Evolutionary conservation across 192 early-diverging fungal species (phyloP).

Genomic region (Linnemannia schmuckeri): DNA sequence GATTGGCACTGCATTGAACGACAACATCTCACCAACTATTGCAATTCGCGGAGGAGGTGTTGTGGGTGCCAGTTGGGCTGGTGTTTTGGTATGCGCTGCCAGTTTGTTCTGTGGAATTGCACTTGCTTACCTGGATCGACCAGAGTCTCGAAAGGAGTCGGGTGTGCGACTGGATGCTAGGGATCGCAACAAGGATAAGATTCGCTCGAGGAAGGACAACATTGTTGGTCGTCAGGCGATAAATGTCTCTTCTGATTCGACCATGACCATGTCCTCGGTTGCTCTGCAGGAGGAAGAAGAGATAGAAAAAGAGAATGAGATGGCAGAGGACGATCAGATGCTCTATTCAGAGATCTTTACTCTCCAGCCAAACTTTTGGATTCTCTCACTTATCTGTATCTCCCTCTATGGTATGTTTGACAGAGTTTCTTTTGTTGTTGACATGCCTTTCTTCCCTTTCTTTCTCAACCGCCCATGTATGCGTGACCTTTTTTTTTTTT

Average conservation of each 20-base stretch:
- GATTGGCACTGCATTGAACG: slow-evolving; percentile 70
- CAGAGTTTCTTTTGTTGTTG: not conserved
- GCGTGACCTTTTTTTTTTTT: not conserved
- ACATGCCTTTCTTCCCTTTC: not conserved
- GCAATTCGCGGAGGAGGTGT: slow-evolving; percentile 40
- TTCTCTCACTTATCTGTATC: slow-evolving; percentile 33
- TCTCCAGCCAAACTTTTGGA: slow-evolving; percentile 45
- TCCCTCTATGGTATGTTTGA: slow-evolving; percentile 33
- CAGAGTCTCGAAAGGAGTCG: slow-evolving; percentile 56
- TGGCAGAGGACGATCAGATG: slow-evolving; percentile 55
- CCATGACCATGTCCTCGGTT: slow-evolving; percentile 45
- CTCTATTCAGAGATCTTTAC: slow-evolving; percentile 30
- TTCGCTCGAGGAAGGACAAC: slow-evolving; percentile 30
- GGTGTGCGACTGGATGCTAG: slow-evolving; percentile 55
- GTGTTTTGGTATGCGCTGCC: slow-evolving; percentile 59
- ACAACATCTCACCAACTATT: slow-evolving; percentile 69
- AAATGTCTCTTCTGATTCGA: slow-evolving; percentile 39
- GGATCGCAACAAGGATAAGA: slow-evolving; percentile 10
- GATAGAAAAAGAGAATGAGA: slow-evolving; percentile 43
- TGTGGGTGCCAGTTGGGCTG: slow-evolving; percentile 66
- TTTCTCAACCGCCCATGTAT: not conserved
- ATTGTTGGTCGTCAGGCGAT: slow-evolving; percentile 33
- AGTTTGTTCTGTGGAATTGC: slow-evolving; percentile 57
- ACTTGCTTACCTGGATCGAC: slow-evolving; percentile 61
- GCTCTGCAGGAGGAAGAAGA: slow-evolving; percentile 45